A percentile compares a stretch with the other conserved stretches of the same genome.
These are phyloP conservation scores for Aspergillus wentii DNA, from an alignment of 495 filamentous ascomycete genomes.

Conservation along the genomic window DNA sequence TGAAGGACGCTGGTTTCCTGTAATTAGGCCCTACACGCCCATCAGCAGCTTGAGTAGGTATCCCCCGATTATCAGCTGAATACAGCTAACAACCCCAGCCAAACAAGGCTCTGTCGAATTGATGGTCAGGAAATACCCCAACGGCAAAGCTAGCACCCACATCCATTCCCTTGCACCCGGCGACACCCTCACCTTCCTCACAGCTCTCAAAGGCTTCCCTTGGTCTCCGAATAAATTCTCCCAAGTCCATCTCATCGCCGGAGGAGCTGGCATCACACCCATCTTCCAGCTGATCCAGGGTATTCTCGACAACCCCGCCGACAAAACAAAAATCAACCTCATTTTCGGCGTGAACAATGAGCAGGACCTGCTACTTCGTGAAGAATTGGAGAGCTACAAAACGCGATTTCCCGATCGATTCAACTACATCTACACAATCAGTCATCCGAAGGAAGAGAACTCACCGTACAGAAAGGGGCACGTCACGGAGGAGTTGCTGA, in stretches of 20 bases:
- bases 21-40: constrained; percentile 56
- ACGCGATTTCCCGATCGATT: constrained; percentile 52
- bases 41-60: constrained; percentile 46
- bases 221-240: constrained; percentile 53
- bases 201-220: constrained; percentile 43
- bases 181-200: constrained; percentile 48
- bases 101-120: constrained; percentile 52
- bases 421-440: constrained; percentile 55
- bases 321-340: constrained; percentile 57
- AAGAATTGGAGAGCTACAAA: constrained; percentile 51
- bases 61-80: background rate
- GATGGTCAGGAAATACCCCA: constrained; percentile 60
- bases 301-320: constrained; percentile 56
- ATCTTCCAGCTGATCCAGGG: constrained; percentile 57
- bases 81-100: constrained; percentile 25
- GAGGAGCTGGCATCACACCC: constrained; percentile 61
- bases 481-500: constrained; percentile 51
- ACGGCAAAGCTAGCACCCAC: constrained; percentile 56
- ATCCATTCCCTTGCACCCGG: constrained; percentile 59
- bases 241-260: constrained; percentile 55
- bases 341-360: constrained; percentile 64
- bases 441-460: constrained; percentile 29
- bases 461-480: constrained; percentile 45
- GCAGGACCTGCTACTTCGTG: constrained; percentile 51
- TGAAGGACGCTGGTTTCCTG: constrained; percentile 46